Evolutionary conservation across 352 stramenopile genomes (phyloP), one percentile per base, ranked within the genome.

Genomic region (Blastocystis sp.): DNA sequence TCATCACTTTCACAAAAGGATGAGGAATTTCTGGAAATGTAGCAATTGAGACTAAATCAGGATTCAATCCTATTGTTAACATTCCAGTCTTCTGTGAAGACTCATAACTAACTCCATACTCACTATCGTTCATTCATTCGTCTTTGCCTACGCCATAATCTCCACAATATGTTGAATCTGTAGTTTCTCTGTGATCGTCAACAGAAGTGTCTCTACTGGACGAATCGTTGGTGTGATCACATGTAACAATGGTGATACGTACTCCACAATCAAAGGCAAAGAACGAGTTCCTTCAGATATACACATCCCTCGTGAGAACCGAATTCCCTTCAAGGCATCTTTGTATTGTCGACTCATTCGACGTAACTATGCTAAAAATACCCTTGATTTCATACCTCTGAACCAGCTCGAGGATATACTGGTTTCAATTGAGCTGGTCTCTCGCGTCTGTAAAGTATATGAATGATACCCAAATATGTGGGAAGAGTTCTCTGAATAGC

Each of bases 381-480:
- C 7, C 16, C 14, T 35, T 5, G 11, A 6, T 65, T 27, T 21
- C 21, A 2, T 43, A 83, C 71, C 7, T 51, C 37, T 29, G 39
- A n/a, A 19, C 12, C 46, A 4, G 71, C 42, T 63, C 66, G 63
- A 11, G 71, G 49, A 19, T 27, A 67, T 12, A 42, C 51, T 12
- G 16, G 29, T 11, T 27, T 27, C 21, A 65, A 27, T 27, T 37
- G 63, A 35, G 51, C 49, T 4, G 54, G 54, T 32, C 11, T 5
- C 39, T 83, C 71, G 14, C 54, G 43, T 24, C 71, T 43, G 46
- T 83, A 83, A 1, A 83, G 29, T 32, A 59, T 63, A 54, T 83
- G 71, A 66, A 83, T 83, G 21, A 65, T 83, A 19, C 71, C 71
- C 29, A 83, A n/a, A 63, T 49, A 83, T 19, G 51, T 56, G 5